Evolutionary conservation across 495 filamentous ascomycete genomes (phyloP).

Genomic region (Aspergillus nidulans): DNA sequence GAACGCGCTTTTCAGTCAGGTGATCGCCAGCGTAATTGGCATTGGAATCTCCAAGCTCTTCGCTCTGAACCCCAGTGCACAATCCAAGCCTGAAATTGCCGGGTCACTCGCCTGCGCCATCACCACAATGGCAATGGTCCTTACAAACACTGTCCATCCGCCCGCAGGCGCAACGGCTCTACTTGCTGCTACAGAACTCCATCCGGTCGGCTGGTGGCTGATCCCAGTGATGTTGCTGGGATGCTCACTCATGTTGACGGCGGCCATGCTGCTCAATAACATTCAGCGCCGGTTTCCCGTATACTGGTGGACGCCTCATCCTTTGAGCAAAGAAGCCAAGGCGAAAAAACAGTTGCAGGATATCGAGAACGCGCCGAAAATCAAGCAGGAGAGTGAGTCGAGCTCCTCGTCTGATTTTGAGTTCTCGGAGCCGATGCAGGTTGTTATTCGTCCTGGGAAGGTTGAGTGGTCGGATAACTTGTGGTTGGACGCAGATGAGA

Average conservation of each 20-base stretch:
- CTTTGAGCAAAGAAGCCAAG: conserved; percentile 14
- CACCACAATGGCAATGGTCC: conserved; percentile 66
- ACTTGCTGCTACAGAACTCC: conserved; percentile 63
- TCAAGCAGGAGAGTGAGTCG: conserved; percentile 18
- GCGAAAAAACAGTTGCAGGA: conserved; percentile 15
- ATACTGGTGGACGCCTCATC: conserved; percentile 61
- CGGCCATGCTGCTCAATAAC: conserved; percentile 71
- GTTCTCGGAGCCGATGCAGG: conserved; percentile 23
- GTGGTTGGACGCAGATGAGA: conserved; percentile 31
- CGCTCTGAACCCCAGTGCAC: conserved; percentile 43
- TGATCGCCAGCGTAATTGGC: conserved; percentile 63
- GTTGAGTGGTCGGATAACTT: conserved; percentile 34
- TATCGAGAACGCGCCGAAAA: conserved; percentile 15
- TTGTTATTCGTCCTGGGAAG: conserved; percentile 29
- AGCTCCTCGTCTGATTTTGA: conserved; percentile 25
- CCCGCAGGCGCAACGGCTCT: conserved; percentile 86
- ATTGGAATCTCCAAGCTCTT: conserved; percentile 71
- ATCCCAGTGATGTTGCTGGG: conserved; percentile 65
- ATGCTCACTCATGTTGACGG: conserved; percentile 57
- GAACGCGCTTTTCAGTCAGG: conserved; percentile 67
- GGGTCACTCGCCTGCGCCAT: conserved; percentile 66
- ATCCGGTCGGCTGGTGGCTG: conserved; percentile 67
- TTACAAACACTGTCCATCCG: conserved; percentile 79
- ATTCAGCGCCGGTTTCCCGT: conserved; percentile 69
- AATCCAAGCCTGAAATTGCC: conserved; percentile 57